phyloP scores from a whole-genome alignment of 1,139 yeast genomes.

The Zygoascus hellenicus region DNA sequence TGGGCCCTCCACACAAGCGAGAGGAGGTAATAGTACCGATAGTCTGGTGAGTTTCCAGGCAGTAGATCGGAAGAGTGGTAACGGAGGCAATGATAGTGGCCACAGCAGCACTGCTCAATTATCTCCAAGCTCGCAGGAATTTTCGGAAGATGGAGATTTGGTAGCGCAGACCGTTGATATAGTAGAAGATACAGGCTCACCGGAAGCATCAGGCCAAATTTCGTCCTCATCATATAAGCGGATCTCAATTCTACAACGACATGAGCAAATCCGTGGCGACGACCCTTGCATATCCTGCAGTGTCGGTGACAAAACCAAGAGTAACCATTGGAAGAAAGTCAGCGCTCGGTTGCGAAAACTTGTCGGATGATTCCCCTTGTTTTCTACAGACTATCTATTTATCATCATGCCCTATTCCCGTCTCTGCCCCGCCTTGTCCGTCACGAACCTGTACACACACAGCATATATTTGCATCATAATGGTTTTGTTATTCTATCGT shows the following conservation, averaged over 20 bases:
- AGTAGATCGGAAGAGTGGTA: not conserved
- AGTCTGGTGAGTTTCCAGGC: not conserved
- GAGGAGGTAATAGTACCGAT: not conserved
- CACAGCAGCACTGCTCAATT: constrained; percentile 3
- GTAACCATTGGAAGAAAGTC: not conserved
- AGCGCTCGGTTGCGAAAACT: constrained; percentile 2
- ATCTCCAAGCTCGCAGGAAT: constrained; percentile 8
- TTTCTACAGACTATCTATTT: not conserved
- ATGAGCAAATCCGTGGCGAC: not conserved
- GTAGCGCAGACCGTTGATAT: not conserved
- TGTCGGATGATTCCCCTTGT: not conserved
- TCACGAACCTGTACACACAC: too few relatives aligned
- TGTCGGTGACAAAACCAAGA: not conserved
- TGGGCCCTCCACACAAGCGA: too few relatives aligned
- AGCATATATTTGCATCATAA: too few relatives aligned
- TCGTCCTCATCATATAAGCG: constrained; percentile 2
- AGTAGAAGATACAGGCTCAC: not conserved
- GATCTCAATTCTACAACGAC: not conserved
- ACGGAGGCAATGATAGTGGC: not conserved
- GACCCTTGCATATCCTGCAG: not conserved
- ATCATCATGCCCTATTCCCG: too few relatives aligned
- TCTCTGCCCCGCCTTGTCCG: too few relatives aligned
- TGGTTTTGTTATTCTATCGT: too few relatives aligned
- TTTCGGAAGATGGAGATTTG: constrained; percentile 4
- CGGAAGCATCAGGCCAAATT: not conserved